phyloP scores from a whole-genome alignment of 495 filamentous ascomycete species.

The Cercophora newfieldiana region DNA sequence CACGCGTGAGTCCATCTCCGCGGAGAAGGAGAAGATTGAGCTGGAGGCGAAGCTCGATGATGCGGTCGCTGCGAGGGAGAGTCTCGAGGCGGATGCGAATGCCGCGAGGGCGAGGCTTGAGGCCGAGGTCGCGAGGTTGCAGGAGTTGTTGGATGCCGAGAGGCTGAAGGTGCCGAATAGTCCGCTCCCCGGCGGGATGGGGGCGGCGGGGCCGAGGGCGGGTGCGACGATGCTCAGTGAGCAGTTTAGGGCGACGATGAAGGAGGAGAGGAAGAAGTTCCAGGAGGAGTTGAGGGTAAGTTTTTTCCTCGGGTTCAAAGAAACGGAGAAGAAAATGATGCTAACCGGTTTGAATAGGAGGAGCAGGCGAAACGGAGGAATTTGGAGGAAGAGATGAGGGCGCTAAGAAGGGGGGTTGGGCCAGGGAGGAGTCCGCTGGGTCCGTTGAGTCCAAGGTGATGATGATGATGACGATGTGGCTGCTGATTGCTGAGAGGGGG shows the following conservation, averaged over 20 bases:
- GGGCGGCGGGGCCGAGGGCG: slow-evolving; percentile 16
- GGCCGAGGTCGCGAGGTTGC: slow-evolving; percentile 36
- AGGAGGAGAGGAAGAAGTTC: slow-evolving; percentile 54
- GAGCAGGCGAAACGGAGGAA: slow-evolving; percentile 48
- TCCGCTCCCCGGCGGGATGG: slow-evolving; percentile 8
- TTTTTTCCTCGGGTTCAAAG: slow-evolving; percentile 13
- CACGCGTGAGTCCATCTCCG: slow-evolving; percentile 80
- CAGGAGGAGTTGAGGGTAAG: slow-evolving; percentile 52
- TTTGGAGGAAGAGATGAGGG: slow-evolving; percentile 44
- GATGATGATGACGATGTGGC: background rate
- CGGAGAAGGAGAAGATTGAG: slow-evolving; percentile 85
- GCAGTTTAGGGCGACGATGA: slow-evolving; percentile 45
- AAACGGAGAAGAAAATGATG: background rate
- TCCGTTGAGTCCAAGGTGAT: slow-evolving; percentile 23
- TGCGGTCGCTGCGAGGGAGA: slow-evolving; percentile 29
- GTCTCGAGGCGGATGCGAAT: slow-evolving; percentile 41
- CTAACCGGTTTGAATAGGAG: slow-evolving; percentile 38
- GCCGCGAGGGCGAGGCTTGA: slow-evolving; percentile 35
- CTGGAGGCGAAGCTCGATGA: slow-evolving; percentile 57
- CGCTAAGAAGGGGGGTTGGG: slow-evolving; percentile 23
- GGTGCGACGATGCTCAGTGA: slow-evolving; percentile 40
- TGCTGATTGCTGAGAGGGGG: background rate
- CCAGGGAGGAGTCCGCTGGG: slow-evolving; percentile 40
- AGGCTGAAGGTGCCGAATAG: slow-evolving; percentile 35
- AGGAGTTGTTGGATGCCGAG: slow-evolving; percentile 49